A percentile compares a stretch with the other conserved stretches of the same genome.
These are phyloP conservation scores for Trifolium pratense DNA, from an alignment of 306 rosid species.

Conservation along the genomic window DNA sequence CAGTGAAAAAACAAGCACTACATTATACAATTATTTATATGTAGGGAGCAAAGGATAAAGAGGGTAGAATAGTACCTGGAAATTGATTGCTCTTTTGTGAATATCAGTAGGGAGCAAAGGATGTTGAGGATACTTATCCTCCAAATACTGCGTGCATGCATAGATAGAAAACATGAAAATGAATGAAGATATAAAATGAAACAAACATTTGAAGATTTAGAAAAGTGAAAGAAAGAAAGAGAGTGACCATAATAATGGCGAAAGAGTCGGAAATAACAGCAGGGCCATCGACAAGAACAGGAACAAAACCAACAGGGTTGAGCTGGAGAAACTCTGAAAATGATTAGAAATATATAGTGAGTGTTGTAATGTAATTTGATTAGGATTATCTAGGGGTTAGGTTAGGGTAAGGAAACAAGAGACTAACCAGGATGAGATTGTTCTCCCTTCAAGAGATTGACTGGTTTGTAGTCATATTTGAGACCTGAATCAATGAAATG, in stretches of 20 bases:
- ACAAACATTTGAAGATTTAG: background rate
- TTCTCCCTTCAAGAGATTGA: conserved; percentile 62
- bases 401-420: background rate
- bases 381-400: too few species aligned
- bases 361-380: too few species aligned
- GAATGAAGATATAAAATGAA: background rate
- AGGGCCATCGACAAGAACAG: conserved; percentile 66
- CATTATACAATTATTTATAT: background rate
- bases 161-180: background rate
- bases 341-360: background rate
- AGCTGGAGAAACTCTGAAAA: conserved; percentile 62
- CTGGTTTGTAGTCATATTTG: conserved; percentile 59
- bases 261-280: conserved; percentile 61
- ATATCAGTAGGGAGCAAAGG: conserved; percentile 74
- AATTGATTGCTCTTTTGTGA: conserved; percentile 64
- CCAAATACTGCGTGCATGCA: conserved; percentile 62
- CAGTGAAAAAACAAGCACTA: background rate
- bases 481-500: conserved; percentile 47
- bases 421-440: conserved; percentile 60
- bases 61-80: conserved; percentile 56
- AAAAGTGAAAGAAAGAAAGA: background rate
- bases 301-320: conserved; percentile 75
- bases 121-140: conserved; percentile 77
- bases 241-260: conserved; percentile 69
- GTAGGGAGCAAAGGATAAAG: background rate